phyloP scores from a whole-genome alignment of 352 stramenopile species.

The Phytophthora pini region DNA sequence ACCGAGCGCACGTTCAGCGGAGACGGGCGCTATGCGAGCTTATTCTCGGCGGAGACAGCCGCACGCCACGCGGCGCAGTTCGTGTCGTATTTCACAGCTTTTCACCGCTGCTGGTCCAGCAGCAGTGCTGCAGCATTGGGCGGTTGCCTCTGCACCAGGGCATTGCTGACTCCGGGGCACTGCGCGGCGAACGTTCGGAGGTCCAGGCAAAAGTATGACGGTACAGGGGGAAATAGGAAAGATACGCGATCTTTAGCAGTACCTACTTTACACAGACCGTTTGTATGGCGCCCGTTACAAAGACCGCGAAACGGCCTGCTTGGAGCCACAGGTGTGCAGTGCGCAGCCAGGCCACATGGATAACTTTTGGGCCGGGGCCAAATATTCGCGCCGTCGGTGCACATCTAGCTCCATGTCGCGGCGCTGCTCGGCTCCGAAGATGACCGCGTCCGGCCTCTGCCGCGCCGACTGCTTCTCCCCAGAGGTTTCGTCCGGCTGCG shows the following conservation, averaged over 20 bases:
- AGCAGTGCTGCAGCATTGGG: not conserved
- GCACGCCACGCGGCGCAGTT: slow-evolving; percentile 1
- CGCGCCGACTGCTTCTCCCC: slow-evolving; percentile 17
- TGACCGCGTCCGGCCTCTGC: slow-evolving; percentile 17
- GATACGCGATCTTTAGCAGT: slow-evolving; percentile 30
- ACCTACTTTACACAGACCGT: slow-evolving; percentile 17
- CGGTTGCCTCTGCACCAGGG: too few relatives aligned
- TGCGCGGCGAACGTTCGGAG: slow-evolving; percentile 28
- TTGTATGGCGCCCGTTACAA: slow-evolving; percentile 26
- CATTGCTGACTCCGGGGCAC: slow-evolving; percentile 13
- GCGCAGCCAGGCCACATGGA: slow-evolving; percentile 19
- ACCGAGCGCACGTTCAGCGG: slow-evolving; percentile 13
- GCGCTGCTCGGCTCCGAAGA: slow-evolving; percentile 6
- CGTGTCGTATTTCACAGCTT: not conserved
- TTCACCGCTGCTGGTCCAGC: not conserved
- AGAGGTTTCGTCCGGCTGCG: slow-evolving; percentile 17
- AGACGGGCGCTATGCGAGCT: slow-evolving; percentile 17
- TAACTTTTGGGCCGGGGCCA: slow-evolving; percentile 19
- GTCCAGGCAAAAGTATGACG: slow-evolving; percentile 15
- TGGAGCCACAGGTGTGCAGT: slow-evolving; percentile 10
- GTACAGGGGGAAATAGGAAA: slow-evolving; percentile 11
- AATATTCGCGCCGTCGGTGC: slow-evolving; percentile 26
- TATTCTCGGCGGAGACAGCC: slow-evolving; percentile 9
- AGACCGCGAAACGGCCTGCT: slow-evolving; percentile 13
- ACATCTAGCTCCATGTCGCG: slow-evolving; percentile 2